Evolutionary conservation across 1,139 yeast species (phyloP).

Genomic region (Candida albicans): DNA sequence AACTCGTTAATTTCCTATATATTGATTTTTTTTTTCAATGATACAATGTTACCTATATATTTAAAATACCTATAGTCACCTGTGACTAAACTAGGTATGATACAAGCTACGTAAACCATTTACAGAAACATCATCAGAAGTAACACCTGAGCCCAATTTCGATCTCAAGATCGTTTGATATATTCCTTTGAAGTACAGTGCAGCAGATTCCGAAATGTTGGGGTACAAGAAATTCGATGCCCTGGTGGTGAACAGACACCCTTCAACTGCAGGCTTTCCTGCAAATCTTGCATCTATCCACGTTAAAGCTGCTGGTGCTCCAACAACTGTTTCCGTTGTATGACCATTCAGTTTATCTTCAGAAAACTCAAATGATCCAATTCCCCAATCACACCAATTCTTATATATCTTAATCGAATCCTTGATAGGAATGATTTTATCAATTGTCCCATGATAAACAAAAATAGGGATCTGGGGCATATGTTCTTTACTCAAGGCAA

Average conservation of each 20-base stretch:
- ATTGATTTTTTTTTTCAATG: neutral
- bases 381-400: constrained; percentile 34
- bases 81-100: neutral
- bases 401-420: constrained; percentile 26
- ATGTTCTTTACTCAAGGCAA: constrained; percentile 12
- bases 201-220: constrained; percentile 1
- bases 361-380: constrained; percentile 30
- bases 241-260: constrained; percentile 26
- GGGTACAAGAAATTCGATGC: constrained; percentile 27
- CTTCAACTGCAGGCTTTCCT: constrained; percentile 27
- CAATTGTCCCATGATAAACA: constrained; percentile 33
- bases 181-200: neutral
- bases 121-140: neutral
- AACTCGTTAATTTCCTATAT: too few species aligned
- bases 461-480: constrained; percentile 35
- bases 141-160: neutral
- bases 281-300: constrained; percentile 24
- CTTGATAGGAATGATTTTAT: constrained; percentile 29
- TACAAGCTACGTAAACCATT: neutral
- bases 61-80: neutral
- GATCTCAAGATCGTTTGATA: neutral
- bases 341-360: constrained; percentile 29
- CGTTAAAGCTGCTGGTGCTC: constrained; percentile 31
- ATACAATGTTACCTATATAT: neutral
- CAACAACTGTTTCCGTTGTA: constrained; percentile 24